A percentile compares a stretch with the other conserved stretches of the same genome.
Conservation (phyloP, 495 filamentous ascomycete species). For the Neurospora sp. region DNA sequence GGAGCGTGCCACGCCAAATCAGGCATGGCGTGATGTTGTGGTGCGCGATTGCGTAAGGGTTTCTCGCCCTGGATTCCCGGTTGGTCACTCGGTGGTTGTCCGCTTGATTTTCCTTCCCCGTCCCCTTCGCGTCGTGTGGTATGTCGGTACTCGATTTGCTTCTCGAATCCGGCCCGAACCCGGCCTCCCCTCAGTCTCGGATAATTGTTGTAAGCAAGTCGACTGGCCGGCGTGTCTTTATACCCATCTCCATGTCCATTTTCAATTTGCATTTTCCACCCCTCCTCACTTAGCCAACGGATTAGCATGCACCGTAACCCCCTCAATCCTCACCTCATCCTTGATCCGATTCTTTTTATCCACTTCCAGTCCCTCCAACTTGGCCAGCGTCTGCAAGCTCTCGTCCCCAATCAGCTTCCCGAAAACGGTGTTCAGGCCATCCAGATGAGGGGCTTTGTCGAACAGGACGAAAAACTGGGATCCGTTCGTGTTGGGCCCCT, state of each 20-base stretch:
- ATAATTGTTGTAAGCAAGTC: not conserved
- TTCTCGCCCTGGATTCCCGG: not conserved
- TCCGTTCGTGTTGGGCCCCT: constrained; percentile 74
- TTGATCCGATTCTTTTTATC: constrained; percentile 86
- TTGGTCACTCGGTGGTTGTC: not conserved
- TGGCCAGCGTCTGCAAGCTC: constrained; percentile 57
- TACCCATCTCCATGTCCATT: not conserved
- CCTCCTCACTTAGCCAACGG: constrained; percentile 61
- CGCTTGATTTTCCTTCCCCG: not conserved
- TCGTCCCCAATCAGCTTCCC: constrained; percentile 64
- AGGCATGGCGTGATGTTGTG: not conserved
- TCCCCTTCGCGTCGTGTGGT: not conserved
- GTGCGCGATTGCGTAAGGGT: not conserved
- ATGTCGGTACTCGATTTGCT: not conserved
- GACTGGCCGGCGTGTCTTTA: not conserved
- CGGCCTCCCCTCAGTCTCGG: not conserved
- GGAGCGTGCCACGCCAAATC: not conserved
- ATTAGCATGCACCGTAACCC: constrained; percentile 87
- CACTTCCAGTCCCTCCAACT: constrained; percentile 66
- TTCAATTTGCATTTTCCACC: not conserved
- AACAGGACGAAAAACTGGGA: constrained; percentile 92
- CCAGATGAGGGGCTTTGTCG: constrained; percentile 79
- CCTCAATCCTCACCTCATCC: constrained; percentile 57
- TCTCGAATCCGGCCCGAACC: not conserved
- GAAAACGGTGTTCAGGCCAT: constrained; percentile 91